Conservation (phyloP, 129 eudicot genomes). For the Flaveria linearis region DNA sequence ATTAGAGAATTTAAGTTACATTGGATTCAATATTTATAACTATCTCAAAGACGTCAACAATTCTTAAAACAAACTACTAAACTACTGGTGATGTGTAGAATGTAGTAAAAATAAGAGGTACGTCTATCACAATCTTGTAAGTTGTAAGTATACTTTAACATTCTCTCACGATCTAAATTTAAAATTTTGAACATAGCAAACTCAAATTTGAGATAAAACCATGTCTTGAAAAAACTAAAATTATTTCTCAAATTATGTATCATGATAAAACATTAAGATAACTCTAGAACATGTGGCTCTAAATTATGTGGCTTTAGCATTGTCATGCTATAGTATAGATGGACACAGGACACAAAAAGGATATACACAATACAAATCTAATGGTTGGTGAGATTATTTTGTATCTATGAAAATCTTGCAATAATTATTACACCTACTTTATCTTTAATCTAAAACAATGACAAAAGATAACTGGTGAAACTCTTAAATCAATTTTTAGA, state of each 20-base stretch:
- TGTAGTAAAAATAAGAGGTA: too few species aligned
- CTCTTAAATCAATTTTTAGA: slow-evolving; percentile 34
- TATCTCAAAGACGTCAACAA: too few species aligned
- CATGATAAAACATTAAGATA: too few species aligned
- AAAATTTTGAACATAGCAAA: too few species aligned
- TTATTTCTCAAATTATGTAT: not conserved
- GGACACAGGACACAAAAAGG: not conserved
- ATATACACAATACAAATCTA: not conserved
- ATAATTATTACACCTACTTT: slow-evolving; percentile 47
- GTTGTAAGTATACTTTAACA: too few species aligned
- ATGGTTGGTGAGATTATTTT: slow-evolving; percentile 23
- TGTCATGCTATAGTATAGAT: not conserved
- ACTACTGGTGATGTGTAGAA: too few species aligned
- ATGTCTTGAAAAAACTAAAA: not conserved
- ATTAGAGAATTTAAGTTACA: too few species aligned
- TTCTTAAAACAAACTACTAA: too few species aligned
- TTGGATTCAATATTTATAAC: too few species aligned
- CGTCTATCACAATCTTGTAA: too few species aligned
- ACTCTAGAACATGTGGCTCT: too few species aligned
- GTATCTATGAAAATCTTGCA: slow-evolving; percentile 29
- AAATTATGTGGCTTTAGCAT: not conserved
- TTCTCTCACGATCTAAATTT: too few species aligned
- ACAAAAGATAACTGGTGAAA: slow-evolving; percentile 16
- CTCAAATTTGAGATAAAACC: not conserved
- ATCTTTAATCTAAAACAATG: slow-evolving; percentile 25